Percentiles rank a stretch among this genome's conserved stretches.
phyloP scores from a whole-genome alignment of 2,329 filamentous ascomycete genomes.

The Diaporthe citri region DNA sequence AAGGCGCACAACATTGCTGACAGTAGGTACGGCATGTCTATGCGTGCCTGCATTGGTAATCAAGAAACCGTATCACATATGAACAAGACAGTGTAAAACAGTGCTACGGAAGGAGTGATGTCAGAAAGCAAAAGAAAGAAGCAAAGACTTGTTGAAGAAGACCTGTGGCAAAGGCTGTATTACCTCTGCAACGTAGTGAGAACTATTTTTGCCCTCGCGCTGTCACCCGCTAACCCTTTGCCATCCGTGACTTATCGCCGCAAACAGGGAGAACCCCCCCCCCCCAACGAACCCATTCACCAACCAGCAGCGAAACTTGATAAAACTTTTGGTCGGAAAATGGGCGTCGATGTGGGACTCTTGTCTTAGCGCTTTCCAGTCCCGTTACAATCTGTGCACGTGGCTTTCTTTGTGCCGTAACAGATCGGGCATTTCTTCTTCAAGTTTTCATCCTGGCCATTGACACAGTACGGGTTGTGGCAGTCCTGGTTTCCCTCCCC shows the following conservation, averaged over 20 bases:
- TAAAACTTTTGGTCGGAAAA: background rate
- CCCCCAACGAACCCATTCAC: background rate
- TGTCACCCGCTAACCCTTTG: too few relatives aligned
- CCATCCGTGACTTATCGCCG: too few relatives aligned
- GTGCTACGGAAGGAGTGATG: background rate
- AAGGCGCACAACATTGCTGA: background rate
- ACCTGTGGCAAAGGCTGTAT: background rate
- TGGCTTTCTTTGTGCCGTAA: background rate
- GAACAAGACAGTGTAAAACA: too few relatives aligned
- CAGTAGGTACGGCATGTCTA: background rate
- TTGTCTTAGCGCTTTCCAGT: background rate
- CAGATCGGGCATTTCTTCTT: too few relatives aligned
- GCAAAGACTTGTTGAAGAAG: background rate
- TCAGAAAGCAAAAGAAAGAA: background rate
- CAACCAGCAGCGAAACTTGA: background rate
- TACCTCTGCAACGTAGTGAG: background rate
- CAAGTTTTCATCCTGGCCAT: background rate
- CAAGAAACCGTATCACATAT: background rate
- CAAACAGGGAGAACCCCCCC: too few relatives aligned
- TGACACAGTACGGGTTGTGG: background rate
- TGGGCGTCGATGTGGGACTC: background rate
- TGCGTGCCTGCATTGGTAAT: background rate
- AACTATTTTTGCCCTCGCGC: background rate
- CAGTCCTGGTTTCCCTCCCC: background rate
- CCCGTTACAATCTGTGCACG: background rate